A percentile compares a stretch with the other conserved stretches of the same genome.
These are phyloP conservation scores for Neofusicoccum laricinum DNA, from an alignment of 2,329 filamentous ascomycete genomes.

Conservation along the genomic window DNA sequence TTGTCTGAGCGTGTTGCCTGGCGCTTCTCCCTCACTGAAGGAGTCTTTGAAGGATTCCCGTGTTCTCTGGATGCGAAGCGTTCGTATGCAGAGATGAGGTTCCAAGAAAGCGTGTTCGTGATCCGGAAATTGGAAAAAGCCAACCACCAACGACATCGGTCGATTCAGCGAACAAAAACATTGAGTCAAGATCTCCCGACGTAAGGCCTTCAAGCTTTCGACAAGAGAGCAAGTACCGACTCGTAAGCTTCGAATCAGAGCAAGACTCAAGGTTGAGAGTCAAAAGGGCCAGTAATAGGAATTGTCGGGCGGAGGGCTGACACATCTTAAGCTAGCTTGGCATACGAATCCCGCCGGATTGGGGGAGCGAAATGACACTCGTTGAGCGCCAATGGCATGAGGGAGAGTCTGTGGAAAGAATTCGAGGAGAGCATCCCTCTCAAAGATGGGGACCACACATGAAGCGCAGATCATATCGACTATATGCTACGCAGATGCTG, in stretches of 20 bases:
- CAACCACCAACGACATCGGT: background rate
- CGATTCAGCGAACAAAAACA: background rate
- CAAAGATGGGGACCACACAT: background rate
- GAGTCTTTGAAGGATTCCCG: no score
- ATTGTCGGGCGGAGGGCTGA: no score
- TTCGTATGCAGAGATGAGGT: background rate
- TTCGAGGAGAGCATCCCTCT: background rate
- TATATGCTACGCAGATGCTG: background rate
- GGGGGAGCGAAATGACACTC: no score
- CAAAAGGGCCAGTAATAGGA: background rate
- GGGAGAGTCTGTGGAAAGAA: background rate
- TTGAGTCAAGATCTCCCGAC: background rate
- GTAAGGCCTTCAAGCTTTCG: background rate
- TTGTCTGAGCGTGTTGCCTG: background rate
- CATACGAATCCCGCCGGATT: no score
- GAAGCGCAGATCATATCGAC: background rate
- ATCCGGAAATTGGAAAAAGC: constrained; percentile 1
- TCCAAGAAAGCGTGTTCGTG: background rate
- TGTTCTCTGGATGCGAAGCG: background rate
- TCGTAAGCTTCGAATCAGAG: background rate
- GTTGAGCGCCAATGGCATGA: no score
- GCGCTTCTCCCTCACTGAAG: no score
- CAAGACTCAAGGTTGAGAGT: background rate
- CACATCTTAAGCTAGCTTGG: no score
- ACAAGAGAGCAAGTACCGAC: background rate